Conservation (phyloP, 1,284 basidiomycete species). For the Microbotryomycetes sp. region DNA sequence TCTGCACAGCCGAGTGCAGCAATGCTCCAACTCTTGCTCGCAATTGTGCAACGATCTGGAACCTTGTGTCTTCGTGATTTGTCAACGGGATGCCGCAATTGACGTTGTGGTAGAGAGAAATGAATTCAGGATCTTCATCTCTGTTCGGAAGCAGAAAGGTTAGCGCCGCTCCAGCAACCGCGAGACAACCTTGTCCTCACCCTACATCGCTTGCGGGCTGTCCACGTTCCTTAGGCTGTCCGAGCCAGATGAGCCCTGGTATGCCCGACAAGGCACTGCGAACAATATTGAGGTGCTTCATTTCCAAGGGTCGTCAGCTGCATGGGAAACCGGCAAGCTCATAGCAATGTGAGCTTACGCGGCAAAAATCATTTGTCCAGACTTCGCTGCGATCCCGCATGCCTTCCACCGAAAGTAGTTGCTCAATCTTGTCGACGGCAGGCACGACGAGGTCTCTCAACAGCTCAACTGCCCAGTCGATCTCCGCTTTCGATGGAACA, state of each 20-base stretch:
- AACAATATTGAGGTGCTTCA: conserved; percentile 42
- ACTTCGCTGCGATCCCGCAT: conserved; percentile 49
- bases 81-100: conserved; percentile 60
- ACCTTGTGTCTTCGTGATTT: conserved; percentile 66
- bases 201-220: conserved; percentile 55
- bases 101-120: conserved; percentile 34
- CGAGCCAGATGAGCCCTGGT: conserved; percentile 53
- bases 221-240: conserved; percentile 50
- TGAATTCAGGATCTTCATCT: conserved; percentile 40
- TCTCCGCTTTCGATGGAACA: conserved; percentile 64
- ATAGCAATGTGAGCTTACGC: conserved; percentile 40
- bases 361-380: conserved; percentile 88
- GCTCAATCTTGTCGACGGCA: conserved; percentile 60
- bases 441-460: conserved; percentile 63
- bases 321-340: conserved; percentile 43
- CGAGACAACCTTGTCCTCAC: conserved; percentile 4
- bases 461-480: conserved; percentile 72
- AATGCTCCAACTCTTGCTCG: conserved; percentile 63
- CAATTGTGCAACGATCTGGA: conserved; percentile 56
- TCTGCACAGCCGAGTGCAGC: conserved; percentile 58
- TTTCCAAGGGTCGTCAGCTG: conserved; percentile 36
- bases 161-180: neutral
- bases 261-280: conserved; percentile 65
- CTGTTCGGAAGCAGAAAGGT: conserved; percentile 24
- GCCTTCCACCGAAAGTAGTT: conserved; percentile 41